Evolutionary conservation across 208 protist genomes (phyloP).

Genomic region (Wallacemonas sp.): DNA sequence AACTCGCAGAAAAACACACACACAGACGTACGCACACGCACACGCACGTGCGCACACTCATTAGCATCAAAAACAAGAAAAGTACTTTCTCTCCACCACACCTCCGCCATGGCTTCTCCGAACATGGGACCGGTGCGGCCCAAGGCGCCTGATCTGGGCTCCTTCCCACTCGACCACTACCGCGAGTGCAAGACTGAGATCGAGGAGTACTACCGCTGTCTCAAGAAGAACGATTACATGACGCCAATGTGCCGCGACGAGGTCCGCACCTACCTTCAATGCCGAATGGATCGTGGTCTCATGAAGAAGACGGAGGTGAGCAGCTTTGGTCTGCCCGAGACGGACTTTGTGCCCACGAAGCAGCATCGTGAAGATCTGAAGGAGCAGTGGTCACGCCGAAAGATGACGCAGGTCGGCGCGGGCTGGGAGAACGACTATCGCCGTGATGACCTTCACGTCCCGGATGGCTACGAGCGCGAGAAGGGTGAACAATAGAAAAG

Average conservation of each 20-base stretch:
- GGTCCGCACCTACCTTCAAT: constrained; percentile 76
- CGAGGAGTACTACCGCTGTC: constrained; percentile 75
- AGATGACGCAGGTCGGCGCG: constrained; percentile 72
- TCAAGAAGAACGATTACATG: constrained; percentile 82
- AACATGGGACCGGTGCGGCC: constrained; percentile 56
- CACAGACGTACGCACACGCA: too few species aligned
- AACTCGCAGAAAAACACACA: too few species aligned
- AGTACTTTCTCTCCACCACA: background rate
- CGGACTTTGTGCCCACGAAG: constrained; percentile 78
- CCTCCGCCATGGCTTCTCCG: constrained; percentile 16
- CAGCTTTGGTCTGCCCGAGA: constrained; percentile 76
- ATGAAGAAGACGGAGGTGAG: constrained; percentile 81
- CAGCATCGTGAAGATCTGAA: constrained; percentile 74
- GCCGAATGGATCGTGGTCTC: constrained; percentile 84
- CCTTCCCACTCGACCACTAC: constrained; percentile 91
- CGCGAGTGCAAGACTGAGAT: constrained; percentile 87
- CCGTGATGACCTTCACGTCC: constrained; percentile 57
- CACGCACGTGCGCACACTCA: too few species aligned
- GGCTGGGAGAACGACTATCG: constrained; percentile 81
- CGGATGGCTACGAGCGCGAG: constrained; percentile 67
- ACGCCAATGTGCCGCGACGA: constrained; percentile 83
- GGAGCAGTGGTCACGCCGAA: constrained; percentile 77
- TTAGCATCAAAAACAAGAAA: too few species aligned
- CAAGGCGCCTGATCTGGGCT: constrained; percentile 81
- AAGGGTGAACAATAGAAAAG: constrained; percentile 22